Evolutionary conservation across 257 asterid genomes (phyloP), one percentile per base, ranked within the genome.

Genomic region (Solanum gandarillasii): DNA sequence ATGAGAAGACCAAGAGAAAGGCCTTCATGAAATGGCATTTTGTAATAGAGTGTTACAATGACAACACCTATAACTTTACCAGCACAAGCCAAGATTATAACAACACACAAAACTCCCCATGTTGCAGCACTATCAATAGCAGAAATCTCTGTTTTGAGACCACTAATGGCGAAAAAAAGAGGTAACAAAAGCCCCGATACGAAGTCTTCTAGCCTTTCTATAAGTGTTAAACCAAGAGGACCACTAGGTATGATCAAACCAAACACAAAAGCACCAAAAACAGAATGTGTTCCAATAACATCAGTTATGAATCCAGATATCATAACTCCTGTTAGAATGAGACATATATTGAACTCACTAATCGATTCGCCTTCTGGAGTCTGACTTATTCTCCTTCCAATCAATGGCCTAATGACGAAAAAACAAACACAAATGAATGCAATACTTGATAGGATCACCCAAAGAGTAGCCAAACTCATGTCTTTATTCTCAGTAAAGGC

Each of bases 261-360:
- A 74, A 96, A 96, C 2, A 97, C 98, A 58, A 96, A 97, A 3
- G 99, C 99, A 13, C 99, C 98, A 23, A 96, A 96, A 18, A 97
- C 98, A n/a, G 99, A 94, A 88, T 96, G 99, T 16, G 99, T 96
- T 39, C 99, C 99, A 8, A 97, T 92, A 0, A 98, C 98, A 87
- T 97, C 99, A 0, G 99, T 97, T 13, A 97, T 92, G 84, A 97
- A 97, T 1, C 98, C 98, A 1, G 95, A 88, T 38, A 97, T 89
- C 99, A 96, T 95, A 32, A 97, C 99, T 4, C 99, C 99, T 0
- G 99, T 94, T 2, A 97, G 93, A 29, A 97, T 93, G 9, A 97
- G 89, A 60, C 98, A 95, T 1, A 96, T 79, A 87, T 88, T 86
- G 94, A 97, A 94, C 1, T 97, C 99, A 27, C 94, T 96, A 4